Percentiles rank a stretch among this genome's conserved stretches.
Evolutionary conservation across 768 basidiomycete species (phyloP).

Genomic region (Suillus subaureus): DNA sequence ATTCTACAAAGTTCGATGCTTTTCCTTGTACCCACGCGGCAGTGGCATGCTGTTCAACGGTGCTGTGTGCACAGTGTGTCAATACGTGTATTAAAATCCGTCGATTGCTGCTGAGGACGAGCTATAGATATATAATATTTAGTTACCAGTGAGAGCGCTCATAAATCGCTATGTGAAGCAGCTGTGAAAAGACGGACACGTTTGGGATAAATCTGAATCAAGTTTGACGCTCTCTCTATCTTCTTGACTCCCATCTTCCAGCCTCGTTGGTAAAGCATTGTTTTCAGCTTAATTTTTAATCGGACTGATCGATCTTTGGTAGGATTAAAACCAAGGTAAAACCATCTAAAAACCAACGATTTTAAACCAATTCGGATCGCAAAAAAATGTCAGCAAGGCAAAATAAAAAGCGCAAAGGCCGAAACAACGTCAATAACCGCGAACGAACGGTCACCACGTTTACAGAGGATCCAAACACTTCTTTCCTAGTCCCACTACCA

Average conservation of each 20-base stretch:
- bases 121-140: no score
- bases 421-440: conserved; percentile 53
- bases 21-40: neutral
- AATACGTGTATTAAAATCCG: no score
- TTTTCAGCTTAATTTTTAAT: neutral
- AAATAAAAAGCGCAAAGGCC: conserved; percentile 65
- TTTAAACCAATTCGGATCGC: conserved; percentile 11
- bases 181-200: neutral
- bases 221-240: conserved; percentile 1
- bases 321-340: conserved; percentile 1
- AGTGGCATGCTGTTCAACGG: neutral
- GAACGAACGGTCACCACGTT: conserved; percentile 72
- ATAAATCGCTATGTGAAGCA: neutral
- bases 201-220: neutral
- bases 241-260: conserved; percentile 6
- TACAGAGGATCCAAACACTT: conserved; percentile 58
- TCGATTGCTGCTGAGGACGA: no score
- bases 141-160: neutral
- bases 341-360: neutral
- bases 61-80: no score
- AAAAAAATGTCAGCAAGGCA: conserved; percentile 55
- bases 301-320: conserved; percentile 12
- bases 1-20: conserved; percentile 8
- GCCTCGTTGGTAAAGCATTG: conserved; percentile 7
- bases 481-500: conserved; percentile 51